These are phyloP conservation scores for Aspergillus awamori DNA, from an alignment of 2,329 filamentous ascomycete genomes.

Conservation along the genomic window DNA sequence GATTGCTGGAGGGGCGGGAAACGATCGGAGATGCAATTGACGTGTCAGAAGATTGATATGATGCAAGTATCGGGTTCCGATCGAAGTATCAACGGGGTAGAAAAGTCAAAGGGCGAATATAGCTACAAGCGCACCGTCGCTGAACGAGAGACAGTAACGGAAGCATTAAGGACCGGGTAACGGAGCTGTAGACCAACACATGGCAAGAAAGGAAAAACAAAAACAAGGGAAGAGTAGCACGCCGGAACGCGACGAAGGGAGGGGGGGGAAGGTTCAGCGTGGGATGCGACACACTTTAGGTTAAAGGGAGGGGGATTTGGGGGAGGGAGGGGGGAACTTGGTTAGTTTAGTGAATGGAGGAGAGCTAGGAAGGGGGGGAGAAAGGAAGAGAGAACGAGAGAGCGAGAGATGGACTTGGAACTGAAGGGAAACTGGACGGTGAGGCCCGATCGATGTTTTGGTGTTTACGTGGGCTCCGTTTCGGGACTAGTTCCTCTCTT, in stretches of 20 bases:
- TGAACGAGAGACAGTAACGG: conserved; percentile 8
- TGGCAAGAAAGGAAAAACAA: conserved; percentile 12
- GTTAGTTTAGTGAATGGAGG: not conserved
- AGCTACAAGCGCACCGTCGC: not conserved
- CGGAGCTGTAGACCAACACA: conserved; percentile 16
- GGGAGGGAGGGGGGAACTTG: not conserved
- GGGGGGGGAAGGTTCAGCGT: not conserved
- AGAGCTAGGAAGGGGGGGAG: conserved; percentile 10
- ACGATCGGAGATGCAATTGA: not conserved
- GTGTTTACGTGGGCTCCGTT: conserved; percentile 42
- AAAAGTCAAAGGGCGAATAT: not conserved
- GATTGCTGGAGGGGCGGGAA: not conserved
- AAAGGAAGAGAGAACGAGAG: conserved; percentile 15
- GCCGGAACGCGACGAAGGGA: not conserved
- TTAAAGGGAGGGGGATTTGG: too few species aligned
- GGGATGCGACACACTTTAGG: not conserved
- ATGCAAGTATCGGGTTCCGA: not conserved
- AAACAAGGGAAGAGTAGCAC: conserved; percentile 7
- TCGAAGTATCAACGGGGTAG: not conserved
- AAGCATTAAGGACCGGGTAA: conserved; percentile 12
- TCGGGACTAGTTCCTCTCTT: conserved; percentile 41
- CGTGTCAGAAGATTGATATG: not conserved
- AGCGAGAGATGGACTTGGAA: conserved; percentile 12
- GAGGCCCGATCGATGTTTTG: conserved; percentile 40
- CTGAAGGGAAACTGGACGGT: conserved; percentile 30